Evolutionary conservation across 1,284 basidiomycete species (phyloP).

Genomic region (Leccinum variabile): DNA sequence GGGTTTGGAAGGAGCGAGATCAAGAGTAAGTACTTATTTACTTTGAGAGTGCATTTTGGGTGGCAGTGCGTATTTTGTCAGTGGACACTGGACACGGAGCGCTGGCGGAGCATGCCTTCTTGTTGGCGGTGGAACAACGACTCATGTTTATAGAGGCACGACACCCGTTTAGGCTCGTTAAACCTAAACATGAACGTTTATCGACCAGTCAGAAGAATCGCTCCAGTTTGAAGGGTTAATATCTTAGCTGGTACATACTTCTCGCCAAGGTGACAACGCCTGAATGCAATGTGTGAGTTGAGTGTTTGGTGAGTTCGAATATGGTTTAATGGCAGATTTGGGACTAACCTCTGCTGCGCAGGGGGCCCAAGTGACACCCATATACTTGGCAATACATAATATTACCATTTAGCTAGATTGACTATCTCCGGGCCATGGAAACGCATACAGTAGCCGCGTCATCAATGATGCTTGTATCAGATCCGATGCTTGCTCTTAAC

Average conservation of each 20-base stretch:
- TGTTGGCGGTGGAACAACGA: background rate
- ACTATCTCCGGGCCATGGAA: background rate
- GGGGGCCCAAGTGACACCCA: background rate
- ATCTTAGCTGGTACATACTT: background rate
- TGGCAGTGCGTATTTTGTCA: background rate
- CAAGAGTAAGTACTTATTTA: background rate
- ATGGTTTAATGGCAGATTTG: background rate
- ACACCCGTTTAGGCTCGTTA: background rate
- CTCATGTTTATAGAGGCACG: background rate
- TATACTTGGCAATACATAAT: background rate
- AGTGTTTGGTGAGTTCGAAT: background rate
- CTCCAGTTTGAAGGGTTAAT: background rate
- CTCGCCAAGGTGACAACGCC: background rate
- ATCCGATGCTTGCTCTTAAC: background rate
- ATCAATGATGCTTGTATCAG: background rate
- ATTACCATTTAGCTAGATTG: background rate
- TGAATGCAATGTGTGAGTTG: background rate
- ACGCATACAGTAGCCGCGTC: too few species aligned
- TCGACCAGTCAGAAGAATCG: background rate
- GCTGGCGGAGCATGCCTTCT: background rate
- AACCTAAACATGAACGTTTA: background rate
- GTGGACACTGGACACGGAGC: background rate
- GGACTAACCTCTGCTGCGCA: background rate
- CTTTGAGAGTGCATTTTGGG: background rate
- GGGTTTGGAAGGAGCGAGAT: background rate